A percentile compares a stretch with the other conserved stretches of the same genome.
These are phyloP conservation scores for Quercus tomentella DNA, from an alignment of 331 rosid species.

Conservation along the genomic window DNA sequence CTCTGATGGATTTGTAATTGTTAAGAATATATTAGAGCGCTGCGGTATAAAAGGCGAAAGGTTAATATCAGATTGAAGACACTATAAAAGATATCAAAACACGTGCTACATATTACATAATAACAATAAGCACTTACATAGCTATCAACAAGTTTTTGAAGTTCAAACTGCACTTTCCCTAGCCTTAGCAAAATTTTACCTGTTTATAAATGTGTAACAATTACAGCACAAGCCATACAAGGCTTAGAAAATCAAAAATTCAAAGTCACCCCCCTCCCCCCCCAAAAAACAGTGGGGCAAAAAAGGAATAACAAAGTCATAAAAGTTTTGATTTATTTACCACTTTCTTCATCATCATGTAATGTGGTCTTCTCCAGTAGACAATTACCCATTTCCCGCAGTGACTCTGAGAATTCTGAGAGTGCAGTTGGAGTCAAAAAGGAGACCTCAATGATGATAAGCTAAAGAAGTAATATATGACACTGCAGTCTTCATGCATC, in stretches of 20 bases:
- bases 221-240: constrained; percentile 25
- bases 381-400: constrained; percentile 84
- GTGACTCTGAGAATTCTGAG: constrained; percentile 88
- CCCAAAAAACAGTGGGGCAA: too few relatives aligned
- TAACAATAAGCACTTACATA: constrained; percentile 58
- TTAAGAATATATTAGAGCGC: constrained; percentile 69
- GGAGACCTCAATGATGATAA: not conserved
- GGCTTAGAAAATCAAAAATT: constrained; percentile 25
- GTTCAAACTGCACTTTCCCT: constrained; percentile 72
- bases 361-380: constrained; percentile 61
- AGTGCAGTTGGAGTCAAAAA: constrained; percentile 5
- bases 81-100: constrained; percentile 14
- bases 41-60: constrained; percentile 35
- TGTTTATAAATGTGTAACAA: constrained; percentile 35
- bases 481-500: not conserved
- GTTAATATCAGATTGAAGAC: constrained; percentile 20
- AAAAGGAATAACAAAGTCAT: too few relatives aligned
- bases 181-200: constrained; percentile 68
- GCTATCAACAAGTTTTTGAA: constrained; percentile 76
- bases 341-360: constrained; percentile 61
- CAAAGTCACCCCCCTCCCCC: not conserved
- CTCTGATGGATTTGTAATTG: constrained; percentile 86
- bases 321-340: constrained; percentile 46
- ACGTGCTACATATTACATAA: constrained; percentile 21
- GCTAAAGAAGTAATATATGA: not conserved